Evolutionary conservation across 192 early-diverging fungal species (phyloP).

Genomic region (Podila horticola): DNA sequence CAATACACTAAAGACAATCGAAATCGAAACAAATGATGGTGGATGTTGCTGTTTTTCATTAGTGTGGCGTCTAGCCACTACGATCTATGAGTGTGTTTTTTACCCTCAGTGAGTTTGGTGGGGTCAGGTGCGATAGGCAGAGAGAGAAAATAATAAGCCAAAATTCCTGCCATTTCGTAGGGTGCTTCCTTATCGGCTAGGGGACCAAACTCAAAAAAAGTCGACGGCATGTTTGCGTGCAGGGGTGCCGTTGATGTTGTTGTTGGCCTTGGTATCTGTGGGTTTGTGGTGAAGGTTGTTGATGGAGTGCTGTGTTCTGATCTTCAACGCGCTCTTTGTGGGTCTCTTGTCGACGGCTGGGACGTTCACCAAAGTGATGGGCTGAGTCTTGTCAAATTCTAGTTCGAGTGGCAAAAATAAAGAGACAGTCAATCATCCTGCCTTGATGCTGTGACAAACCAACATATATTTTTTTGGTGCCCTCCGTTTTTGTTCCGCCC

Average conservation of each 20-base stretch:
- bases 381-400: conserved; percentile 43
- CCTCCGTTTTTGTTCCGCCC: neutral
- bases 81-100: neutral
- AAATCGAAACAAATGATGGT: neutral
- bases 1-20: neutral
- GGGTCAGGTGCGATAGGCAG: neutral
- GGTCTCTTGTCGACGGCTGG: conserved; percentile 35
- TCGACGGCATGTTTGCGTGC: conserved; percentile 24
- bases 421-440: neutral
- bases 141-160: neutral
- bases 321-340: conserved; percentile 36
- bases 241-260: neutral
- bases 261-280: conserved; percentile 20
- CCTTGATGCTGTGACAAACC: neutral
- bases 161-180: too few species aligned
- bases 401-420: neutral
- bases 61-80: neutral
- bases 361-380: conserved; percentile 30
- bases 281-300: conserved; percentile 20
- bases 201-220: conserved; percentile 11
- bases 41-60: neutral
- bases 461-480: too few species aligned
- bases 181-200: too few species aligned
- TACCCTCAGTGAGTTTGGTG: neutral
- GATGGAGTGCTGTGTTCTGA: conserved; percentile 24